Evolutionary conservation across 1,284 basidiomycete species (phyloP).

Genomic region (Jaminaea rosea): DNA sequence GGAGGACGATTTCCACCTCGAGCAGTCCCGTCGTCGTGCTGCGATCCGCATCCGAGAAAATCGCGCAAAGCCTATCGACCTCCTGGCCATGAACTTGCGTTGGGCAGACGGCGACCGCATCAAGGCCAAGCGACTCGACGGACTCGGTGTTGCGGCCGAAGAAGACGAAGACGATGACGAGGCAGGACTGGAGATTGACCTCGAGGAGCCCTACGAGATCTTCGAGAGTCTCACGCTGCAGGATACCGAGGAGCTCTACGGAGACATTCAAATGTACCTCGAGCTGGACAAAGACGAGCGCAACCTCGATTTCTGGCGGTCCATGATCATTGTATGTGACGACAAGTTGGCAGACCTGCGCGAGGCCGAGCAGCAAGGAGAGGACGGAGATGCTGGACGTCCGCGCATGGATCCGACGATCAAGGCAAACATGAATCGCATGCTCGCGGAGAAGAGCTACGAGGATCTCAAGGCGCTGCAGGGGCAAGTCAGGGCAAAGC

Average conservation of each 20-base stretch:
- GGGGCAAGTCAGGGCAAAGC: slow-evolving; percentile 73
- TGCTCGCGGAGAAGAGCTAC: slow-evolving; percentile 31
- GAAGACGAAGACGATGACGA: slow-evolving; percentile 67
- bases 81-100: slow-evolving; percentile 41
- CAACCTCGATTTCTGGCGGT: slow-evolving; percentile 95
- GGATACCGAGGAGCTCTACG: slow-evolving; percentile 85
- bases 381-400: slow-evolving; percentile 53
- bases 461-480: slow-evolving; percentile 76
- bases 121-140: slow-evolving; percentile 11
- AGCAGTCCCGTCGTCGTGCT: slow-evolving; percentile 82
- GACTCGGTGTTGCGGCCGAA: slow-evolving; percentile 40
- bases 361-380: slow-evolving; percentile 67
- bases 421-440: slow-evolving; percentile 29
- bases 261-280: slow-evolving; percentile 87
- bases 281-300: slow-evolving; percentile 71
- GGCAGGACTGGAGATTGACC: slow-evolving; percentile 86
- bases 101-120: slow-evolving; percentile 61
- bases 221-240: slow-evolving; percentile 77
- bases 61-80: slow-evolving; percentile 56
- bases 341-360: slow-evolving; percentile 76
- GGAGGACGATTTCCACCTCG: slow-evolving; percentile 92
- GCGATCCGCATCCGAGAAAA: slow-evolving; percentile 90
- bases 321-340: slow-evolving; percentile 94
- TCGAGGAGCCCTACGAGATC: slow-evolving; percentile 95
- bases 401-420: slow-evolving; percentile 32